Conservation (phyloP, 2,329 filamentous ascomycete species). For the Fusarium robinianum region DNA sequence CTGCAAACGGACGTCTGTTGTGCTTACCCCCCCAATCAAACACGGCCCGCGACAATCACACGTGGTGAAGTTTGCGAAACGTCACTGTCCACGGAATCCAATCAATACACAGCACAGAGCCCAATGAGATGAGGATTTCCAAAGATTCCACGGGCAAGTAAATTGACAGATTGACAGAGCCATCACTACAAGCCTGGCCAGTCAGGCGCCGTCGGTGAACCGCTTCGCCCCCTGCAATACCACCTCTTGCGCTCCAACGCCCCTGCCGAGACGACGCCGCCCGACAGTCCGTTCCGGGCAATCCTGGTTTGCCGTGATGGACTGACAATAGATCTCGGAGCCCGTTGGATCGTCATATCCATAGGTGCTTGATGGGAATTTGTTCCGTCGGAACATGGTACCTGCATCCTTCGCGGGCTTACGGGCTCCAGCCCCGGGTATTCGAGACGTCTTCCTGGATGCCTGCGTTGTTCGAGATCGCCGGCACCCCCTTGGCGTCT, state of each 20-base stretch:
- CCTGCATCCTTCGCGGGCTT: conserved; percentile 28
- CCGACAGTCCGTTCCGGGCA: not conserved
- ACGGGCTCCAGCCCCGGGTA: conserved; percentile 17
- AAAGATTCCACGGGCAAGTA: conserved; percentile 31
- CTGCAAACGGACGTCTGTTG: conserved; percentile 17
- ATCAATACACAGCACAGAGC: conserved; percentile 19
- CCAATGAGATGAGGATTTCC: conserved; percentile 22
- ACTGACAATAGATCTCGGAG: conserved; percentile 26
- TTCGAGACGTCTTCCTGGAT: conserved; percentile 17
- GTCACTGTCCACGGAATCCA: conserved; percentile 24
- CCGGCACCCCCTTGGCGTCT: conserved; percentile 11
- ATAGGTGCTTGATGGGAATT: conserved; percentile 22
- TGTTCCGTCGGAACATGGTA: too few species aligned
- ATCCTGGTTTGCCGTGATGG: conserved; percentile 1
- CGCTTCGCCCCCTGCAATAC: conserved; percentile 12
- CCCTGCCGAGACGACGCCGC: conserved; percentile 11
- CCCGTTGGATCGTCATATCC: conserved; percentile 12
- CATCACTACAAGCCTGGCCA: conserved; percentile 27
- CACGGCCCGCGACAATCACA: not conserved
- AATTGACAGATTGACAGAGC: conserved; percentile 34
- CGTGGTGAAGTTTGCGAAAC: conserved; percentile 22
- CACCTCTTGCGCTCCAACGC: conserved; percentile 5
- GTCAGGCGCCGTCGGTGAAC: conserved; percentile 24
- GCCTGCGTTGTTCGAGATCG: conserved; percentile 11
- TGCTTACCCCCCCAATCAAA: not conserved